Evolutionary conservation across 257 asterid genomes (phyloP), one percentile per base, ranked within the genome.

Genomic region (Solanum pinnatisectum): DNA sequence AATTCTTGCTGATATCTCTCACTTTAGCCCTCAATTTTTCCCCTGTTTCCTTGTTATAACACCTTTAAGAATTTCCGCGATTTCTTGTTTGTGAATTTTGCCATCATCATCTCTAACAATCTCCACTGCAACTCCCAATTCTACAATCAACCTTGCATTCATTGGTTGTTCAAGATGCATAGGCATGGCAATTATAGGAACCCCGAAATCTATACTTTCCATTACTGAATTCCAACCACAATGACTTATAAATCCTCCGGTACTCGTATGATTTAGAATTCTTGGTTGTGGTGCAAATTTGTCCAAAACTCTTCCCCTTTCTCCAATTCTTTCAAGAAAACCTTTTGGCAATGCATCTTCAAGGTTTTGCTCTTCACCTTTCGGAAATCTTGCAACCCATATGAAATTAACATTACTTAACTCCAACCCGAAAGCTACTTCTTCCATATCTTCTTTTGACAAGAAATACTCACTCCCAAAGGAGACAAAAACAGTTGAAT

Each of bases 391-490:
- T 1, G 90, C 16, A 16, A 94, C 90, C 97, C 96, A 94, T 4
- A 94, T 90, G 88, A 94, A 94, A 71, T 86, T 92, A 22, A 72
- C 94, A 3, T 46, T 46, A 46, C 56, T 46, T 13, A 46, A 12
- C 56, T 46, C 18, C 56, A 46, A 13, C 56, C 6, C 96, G 6
- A 90, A 46, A 7, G 94, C 93, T 22, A 93, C 59, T 84, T 90
- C 98, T 23, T 92, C 92, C 12, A 89, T 89, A 40, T 93, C 95
- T 25, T 93, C 92, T 16, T 68, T 91, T 0, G 83, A 87, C 39
- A 93, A 87, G 78, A 93, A 94, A 74, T 88, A 92, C 25, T 94
- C 96, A 25, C 92, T 93, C 71, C 98, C 96, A 18, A 94, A 94
- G 0, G 94, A 93, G 8, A 93, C 93, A 20, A 88, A 91, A 42